Conservation (phyloP, 495 filamentous ascomycete genomes). For the Oidiodendron maius region DNA sequence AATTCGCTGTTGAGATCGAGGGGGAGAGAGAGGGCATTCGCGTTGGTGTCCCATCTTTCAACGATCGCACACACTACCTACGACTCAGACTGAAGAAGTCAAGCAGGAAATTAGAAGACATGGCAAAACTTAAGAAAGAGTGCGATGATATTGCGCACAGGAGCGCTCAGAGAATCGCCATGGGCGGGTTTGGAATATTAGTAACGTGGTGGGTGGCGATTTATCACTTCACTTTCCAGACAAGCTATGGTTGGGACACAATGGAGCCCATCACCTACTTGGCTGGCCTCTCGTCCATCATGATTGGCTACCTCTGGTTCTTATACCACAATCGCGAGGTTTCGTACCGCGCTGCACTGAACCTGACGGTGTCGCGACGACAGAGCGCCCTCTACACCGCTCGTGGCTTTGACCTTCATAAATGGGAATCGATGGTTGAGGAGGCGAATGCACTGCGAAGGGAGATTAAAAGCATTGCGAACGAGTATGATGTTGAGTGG, state of each 20-base stretch:
- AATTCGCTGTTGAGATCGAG: slow-evolving; percentile 82
- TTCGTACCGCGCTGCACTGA: slow-evolving; percentile 76
- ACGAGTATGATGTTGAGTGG: slow-evolving; percentile 94
- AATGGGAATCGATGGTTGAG: slow-evolving; percentile 75
- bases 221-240: slow-evolving; percentile 70
- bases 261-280: slow-evolving; percentile 92
- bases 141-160: slow-evolving; percentile 75
- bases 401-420: slow-evolving; percentile 65
- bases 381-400: slow-evolving; percentile 72
- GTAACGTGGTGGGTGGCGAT: slow-evolving; percentile 76
- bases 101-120: slow-evolving; percentile 54
- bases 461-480: slow-evolving; percentile 77
- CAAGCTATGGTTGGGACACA: slow-evolving; percentile 77
- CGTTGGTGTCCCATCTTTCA: slow-evolving; percentile 79
- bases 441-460: slow-evolving; percentile 72
- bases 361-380: slow-evolving; percentile 72
- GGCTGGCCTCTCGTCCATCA: slow-evolving; percentile 73
- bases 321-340: slow-evolving; percentile 89
- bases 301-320: slow-evolving; percentile 90
- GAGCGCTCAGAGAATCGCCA: slow-evolving; percentile 71
- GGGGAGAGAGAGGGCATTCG: slow-evolving; percentile 62
- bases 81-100: slow-evolving; percentile 68
- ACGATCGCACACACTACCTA: slow-evolving; percentile 83
- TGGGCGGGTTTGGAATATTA: slow-evolving; percentile 69
- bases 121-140: slow-evolving; percentile 69